Evolutionary conservation across 192 early-diverging fungal species (phyloP).

Genomic region (Rhizoclosmatium globosum): DNA sequence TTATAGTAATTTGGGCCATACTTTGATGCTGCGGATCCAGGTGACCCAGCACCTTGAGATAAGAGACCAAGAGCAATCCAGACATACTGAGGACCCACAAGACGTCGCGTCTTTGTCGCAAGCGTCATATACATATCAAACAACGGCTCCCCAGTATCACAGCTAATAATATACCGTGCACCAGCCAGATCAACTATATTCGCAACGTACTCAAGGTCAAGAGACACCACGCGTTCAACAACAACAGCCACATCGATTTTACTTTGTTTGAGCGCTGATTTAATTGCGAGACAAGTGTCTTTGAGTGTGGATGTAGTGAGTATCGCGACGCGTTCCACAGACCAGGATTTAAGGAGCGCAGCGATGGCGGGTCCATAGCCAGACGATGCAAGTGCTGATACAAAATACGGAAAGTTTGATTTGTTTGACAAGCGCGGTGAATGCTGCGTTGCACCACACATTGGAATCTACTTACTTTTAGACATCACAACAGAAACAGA

Average conservation of each 20-base stretch:
- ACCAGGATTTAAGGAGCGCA: neutral
- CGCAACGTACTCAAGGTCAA: neutral
- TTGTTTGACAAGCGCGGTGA: neutral
- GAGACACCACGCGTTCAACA: neutral
- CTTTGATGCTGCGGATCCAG: neutral
- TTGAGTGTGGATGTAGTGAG: neutral
- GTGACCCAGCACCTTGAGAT: neutral
- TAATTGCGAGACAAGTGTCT: neutral
- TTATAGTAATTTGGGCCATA: neutral
- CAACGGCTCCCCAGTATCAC: neutral
- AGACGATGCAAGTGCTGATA: neutral
- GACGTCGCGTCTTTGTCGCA: neutral
- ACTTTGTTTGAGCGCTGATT: neutral
- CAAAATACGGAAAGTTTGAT: neutral
- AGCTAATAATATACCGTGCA: neutral
- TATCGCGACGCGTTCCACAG: neutral
- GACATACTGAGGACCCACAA: neutral
- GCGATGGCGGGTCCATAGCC: neutral
- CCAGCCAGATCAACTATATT: neutral
- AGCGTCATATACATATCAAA: neutral
- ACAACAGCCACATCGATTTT: neutral
- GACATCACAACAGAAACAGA: neutral
- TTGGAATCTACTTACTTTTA: neutral
- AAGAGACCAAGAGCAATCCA: neutral
- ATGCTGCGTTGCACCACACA: constrained; percentile 9